Base-by-base conservation (phyloP, 768 basidiomycete genomes). In the Mycena haematopus region DNA sequence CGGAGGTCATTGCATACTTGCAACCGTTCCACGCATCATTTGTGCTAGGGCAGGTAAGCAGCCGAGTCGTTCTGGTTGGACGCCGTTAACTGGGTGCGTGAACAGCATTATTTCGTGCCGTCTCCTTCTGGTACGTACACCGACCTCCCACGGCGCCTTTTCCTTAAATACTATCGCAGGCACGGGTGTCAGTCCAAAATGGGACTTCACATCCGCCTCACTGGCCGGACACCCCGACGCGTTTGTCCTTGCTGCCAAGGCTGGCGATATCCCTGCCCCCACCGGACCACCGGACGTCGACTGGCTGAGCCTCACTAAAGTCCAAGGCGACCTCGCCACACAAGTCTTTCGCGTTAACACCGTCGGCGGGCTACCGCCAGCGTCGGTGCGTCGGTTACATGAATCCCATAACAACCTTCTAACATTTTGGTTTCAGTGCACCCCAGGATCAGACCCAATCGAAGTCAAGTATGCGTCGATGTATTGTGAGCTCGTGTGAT, bases 81-180 rank as follows among this genome's bases (percentile, higher is more conserved):
- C 46, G 46, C 13, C 46, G 14, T 47, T 47, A 27, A 47, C 44
- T 24, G 44, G 36, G 22, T 45, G 6, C 25, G 15, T 29, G 31
- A 6, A 15, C 78, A 84, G 62, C 86, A 90, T 66, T 88, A 82
- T 77, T 90, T 86, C 71, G 76, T 85, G 17, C 9, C 58, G 2
- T 25, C 58, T 14, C 49, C 64, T 15, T 65, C 64, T 15, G 64
- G 62, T 46, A 53, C 0, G 52, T 36, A 15, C n/a, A 21, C 2
- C n/a, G 31, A 3, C 24, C 6, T 42, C 42, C n/a, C n/a, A 9
- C 2, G 4, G 19, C 7, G 31, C n/a, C n/a, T n/a, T n/a, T n/a
- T n/a, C n/a, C n/a, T 33, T 31, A 82, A 83, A 70, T 29, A 75
- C 81, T 6, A 66, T 77, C 56, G 73, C 77, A 6, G 80, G 79